Percentiles rank a stretch among this genome's conserved stretches.
These are phyloP conservation scores for Pichia sp. DNA, from an alignment of 1,139 yeast genomes.

Conservation along the genomic window DNA sequence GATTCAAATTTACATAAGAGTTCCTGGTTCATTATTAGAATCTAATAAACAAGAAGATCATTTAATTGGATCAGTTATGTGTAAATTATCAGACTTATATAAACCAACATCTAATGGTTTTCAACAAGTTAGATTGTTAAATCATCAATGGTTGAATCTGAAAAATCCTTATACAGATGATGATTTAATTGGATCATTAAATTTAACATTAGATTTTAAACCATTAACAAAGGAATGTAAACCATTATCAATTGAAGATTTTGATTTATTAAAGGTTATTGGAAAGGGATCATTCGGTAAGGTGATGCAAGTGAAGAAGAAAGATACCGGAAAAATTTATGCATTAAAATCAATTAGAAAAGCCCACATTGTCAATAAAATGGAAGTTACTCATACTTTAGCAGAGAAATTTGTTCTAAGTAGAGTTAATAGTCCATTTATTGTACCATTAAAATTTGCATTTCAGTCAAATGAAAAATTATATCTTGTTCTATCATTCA, in stretches of 20 bases:
- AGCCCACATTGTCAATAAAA: constrained; percentile 86
- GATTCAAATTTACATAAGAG: constrained; percentile 67
- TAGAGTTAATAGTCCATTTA: constrained; percentile 90
- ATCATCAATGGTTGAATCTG: constrained; percentile 40
- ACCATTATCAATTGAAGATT: constrained; percentile 80
- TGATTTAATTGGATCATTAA: constrained; percentile 44
- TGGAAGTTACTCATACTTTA: constrained; percentile 92
- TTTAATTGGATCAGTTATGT: constrained; percentile 27
- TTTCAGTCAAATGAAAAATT: constrained; percentile 95
- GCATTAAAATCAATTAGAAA: constrained; percentile 91
- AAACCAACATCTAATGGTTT: constrained; percentile 15
- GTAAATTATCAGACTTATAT: constrained; percentile 30
- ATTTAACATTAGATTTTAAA: constrained; percentile 71
- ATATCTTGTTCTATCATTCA: constrained; percentile 83
- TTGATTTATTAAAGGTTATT: constrained; percentile 85
- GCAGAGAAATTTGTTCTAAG: constrained; percentile 96
- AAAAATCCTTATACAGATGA: constrained; percentile 30
- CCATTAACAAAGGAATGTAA: constrained; percentile 48
- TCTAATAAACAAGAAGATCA: constrained; percentile 30
- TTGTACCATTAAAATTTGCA: constrained; percentile 93
- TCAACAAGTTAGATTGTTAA: constrained; percentile 36
- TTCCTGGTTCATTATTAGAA: constrained; percentile 57
- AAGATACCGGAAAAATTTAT: constrained; percentile 88
- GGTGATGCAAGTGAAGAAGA: constrained; percentile 96
- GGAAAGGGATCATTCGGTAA: constrained; percentile 98